A percentile compares a stretch with the other conserved stretches of the same genome.
Conservation (phyloP, 352 stramenopile genomes). For the Globisporangium okanoganense region DNA sequence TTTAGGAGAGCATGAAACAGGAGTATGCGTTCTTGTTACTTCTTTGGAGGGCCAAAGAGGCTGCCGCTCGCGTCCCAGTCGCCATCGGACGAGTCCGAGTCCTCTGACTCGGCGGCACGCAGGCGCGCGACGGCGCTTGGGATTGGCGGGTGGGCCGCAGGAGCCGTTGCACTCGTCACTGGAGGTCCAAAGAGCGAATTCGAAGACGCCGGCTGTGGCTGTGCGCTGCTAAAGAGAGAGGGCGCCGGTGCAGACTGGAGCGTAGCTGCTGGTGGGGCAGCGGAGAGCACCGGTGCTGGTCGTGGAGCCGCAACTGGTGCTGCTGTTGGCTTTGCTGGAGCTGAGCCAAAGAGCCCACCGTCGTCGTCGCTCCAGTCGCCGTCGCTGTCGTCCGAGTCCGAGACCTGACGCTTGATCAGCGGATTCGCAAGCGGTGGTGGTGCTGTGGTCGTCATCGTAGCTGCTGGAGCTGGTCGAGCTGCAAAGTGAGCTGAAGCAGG, state of each 20-base stretch:
- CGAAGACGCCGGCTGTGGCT: not conserved
- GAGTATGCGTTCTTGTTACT: not conserved
- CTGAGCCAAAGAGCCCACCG: constrained; percentile 45
- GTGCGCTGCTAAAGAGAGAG: constrained; percentile 22
- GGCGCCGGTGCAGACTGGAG: not conserved
- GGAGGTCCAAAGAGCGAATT: constrained; percentile 24
- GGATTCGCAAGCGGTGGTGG: constrained; percentile 27
- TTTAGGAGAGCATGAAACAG: not conserved
- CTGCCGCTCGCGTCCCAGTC: constrained; percentile 64
- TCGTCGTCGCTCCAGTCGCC: constrained; percentile 57
- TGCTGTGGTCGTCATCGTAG: constrained; percentile 11
- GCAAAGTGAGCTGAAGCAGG: constrained; percentile 3
- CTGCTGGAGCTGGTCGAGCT: not conserved
- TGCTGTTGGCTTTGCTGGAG: constrained; percentile 25
- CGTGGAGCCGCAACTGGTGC: constrained; percentile 10
- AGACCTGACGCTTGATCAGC: constrained; percentile 41
- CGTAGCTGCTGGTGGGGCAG: constrained; percentile 1
- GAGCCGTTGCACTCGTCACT: constrained; percentile 10
- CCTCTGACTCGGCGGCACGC: constrained; percentile 35
- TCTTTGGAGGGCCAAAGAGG: constrained; percentile 49
- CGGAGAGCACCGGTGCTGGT: constrained; percentile 16
- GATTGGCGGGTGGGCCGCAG: constrained; percentile 40
- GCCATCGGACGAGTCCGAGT: constrained; percentile 39
- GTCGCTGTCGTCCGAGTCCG: constrained; percentile 47
- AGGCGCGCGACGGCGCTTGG: constrained; percentile 43